Evolutionary conservation across 2,329 filamentous ascomycete genomes (phyloP), one percentile per base, ranked within the genome.

Genomic region (Aspergillus sp.): DNA sequence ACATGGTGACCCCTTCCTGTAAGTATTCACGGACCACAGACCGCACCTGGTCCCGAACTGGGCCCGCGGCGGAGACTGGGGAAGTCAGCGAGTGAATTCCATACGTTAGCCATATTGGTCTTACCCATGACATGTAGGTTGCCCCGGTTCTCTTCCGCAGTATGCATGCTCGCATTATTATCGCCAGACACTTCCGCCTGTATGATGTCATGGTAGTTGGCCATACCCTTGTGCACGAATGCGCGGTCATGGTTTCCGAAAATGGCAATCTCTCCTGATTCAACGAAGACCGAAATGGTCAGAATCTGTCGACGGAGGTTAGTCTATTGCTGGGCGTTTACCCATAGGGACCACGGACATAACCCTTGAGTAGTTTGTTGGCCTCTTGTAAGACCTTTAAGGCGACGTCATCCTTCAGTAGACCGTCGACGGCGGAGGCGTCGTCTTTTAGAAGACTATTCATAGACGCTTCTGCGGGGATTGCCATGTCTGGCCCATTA

Each of bases 91-190:
- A 21, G 40, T 32, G 29, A 43, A 43, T 43, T 17, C 21, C 9
- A 19, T 43, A 5, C 40, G 17, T 21, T 21, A 21, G 40, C 16
- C 40, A 21, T 19, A 43, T 19, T 21, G 16, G 9, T 17, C 42
- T 45, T 45, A 45, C 42, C 42, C 42, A 45, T 45, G 19, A 45
- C 42, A n/a, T 23, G 42, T n/a, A 23, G 13, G 19, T 29, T n/a
- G 3, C 42, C 42, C 14, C 21, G 21, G 19, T 45, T 29, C 19
- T 45, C 42, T 9, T 14, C 19, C 14, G 25, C 25, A 29, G 20
- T 23, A n/a, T 5, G 21, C 17, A 23, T 20, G 14, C 42, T 45
- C 21, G 20, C 42, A 23, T 23, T 29, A 20, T 23, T 20, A n/a
- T 45, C 42, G 17, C 42, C 42, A 14, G 42, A 45, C 21, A 23